Percentiles rank a stretch among this genome's conserved stretches.
phyloP scores from a whole-genome alignment of 176 grass and related monocot species.

The Ensete glaucum region DNA sequence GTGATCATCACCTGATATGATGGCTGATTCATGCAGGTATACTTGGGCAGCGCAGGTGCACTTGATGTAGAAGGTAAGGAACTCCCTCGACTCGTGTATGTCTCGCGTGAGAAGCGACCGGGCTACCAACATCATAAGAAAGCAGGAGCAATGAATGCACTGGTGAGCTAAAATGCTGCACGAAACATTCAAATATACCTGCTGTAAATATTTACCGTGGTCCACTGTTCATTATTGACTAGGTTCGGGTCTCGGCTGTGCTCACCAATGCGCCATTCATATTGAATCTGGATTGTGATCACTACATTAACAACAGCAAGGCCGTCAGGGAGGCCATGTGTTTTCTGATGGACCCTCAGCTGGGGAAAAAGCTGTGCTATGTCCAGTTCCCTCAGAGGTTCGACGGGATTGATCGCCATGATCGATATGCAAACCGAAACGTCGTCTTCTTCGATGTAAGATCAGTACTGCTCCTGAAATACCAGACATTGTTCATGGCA shows the following conservation, averaged over 20 bases:
- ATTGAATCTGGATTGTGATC: conserved; percentile 91
- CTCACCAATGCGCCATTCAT: conserved; percentile 91
- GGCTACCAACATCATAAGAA: conserved; percentile 97
- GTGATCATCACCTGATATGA: no score
- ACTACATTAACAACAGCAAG: conserved; percentile 99
- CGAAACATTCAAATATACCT: not conserved
- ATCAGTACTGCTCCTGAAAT: not conserved
- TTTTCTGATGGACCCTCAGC: conserved; percentile 93
- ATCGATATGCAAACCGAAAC: conserved; percentile 82
- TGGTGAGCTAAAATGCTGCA: conserved; percentile 24
- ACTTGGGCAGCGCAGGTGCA: conserved; percentile 75
- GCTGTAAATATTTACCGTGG: no score
- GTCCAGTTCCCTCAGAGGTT: conserved; percentile 94
- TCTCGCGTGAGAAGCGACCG: conserved; percentile 67
- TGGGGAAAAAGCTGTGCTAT: conserved; percentile 90
- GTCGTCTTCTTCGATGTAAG: conserved; percentile 89
- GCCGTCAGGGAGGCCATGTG: conserved; percentile 93
- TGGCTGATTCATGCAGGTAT: conserved; percentile 32
- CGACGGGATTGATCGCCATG: conserved; percentile 82
- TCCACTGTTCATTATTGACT: not conserved
- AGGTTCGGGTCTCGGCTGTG: conserved; percentile 68
- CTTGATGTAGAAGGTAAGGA: conserved; percentile 72
- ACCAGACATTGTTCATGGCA: no score
- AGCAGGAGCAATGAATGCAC: conserved; percentile 80
- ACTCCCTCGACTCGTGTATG: conserved; percentile 76